Percentiles rank a stretch among this genome's conserved stretches.
phyloP scores from a whole-genome alignment of 352 stramenopile genomes.

The Globisporangium solare region DNA sequence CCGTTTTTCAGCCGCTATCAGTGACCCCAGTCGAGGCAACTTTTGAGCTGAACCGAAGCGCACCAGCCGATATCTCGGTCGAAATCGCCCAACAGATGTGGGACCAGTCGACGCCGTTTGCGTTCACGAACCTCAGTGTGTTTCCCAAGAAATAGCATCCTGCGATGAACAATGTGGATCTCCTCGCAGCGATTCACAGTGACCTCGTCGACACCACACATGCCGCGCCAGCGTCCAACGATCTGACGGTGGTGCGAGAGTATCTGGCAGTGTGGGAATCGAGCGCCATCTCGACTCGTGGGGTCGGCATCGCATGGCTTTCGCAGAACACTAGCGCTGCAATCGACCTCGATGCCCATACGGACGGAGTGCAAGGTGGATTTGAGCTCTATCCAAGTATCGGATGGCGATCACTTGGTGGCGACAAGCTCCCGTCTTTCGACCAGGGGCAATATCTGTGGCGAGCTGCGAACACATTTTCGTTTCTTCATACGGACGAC shows the following conservation, averaged over 20 bases:
- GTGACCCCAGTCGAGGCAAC: conserved; percentile 27
- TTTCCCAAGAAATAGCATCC: conserved; percentile 52
- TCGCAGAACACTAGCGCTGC: conserved; percentile 13
- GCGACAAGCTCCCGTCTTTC: conserved; percentile 22
- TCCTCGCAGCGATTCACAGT: not conserved
- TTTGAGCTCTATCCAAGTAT: conserved; percentile 46
- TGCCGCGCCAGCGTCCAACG: not conserved
- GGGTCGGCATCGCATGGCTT: conserved; percentile 38
- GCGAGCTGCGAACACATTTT: conserved; percentile 33
- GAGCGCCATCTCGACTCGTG: conserved; percentile 26
- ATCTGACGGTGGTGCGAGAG: conserved; percentile 22
- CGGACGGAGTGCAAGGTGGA: conserved; percentile 32
- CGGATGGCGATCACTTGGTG: conserved; percentile 21
- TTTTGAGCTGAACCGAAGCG: conserved; percentile 55
- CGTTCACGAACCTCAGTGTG: conserved; percentile 27
- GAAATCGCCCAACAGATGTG: conserved; percentile 32
- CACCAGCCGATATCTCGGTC: conserved; percentile 24
- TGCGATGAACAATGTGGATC: conserved; percentile 17
- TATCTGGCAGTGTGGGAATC: conserved; percentile 51
- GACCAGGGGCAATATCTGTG: conserved; percentile 41
- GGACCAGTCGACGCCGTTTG: conserved; percentile 24
- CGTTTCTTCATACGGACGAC: conserved; percentile 23
- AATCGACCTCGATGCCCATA: conserved; percentile 39
- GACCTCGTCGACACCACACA: not conserved
- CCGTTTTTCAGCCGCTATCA: conserved; percentile 11